A percentile compares a stretch with the other conserved stretches of the same genome.
These are phyloP conservation scores for Pythium sp. DNA, from an alignment of 352 stramenopile species.

Conservation along the genomic window DNA sequence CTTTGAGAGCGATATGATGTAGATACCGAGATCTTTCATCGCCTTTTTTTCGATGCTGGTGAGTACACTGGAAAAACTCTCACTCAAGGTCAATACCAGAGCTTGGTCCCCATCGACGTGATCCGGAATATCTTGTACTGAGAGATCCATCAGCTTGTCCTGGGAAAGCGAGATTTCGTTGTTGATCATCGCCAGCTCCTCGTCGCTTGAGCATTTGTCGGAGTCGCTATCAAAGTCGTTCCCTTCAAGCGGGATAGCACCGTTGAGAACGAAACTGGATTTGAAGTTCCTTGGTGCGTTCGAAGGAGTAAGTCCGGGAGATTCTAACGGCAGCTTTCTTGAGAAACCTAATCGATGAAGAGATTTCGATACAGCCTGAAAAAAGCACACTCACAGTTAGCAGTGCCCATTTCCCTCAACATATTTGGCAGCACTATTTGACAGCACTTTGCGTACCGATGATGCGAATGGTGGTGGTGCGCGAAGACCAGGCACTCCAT, in stretches of 20 bases:
- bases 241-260: constrained; percentile 4
- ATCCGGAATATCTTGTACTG: constrained; percentile 49
- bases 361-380: not conserved
- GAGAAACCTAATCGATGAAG: constrained; percentile 8
- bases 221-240: constrained; percentile 19
- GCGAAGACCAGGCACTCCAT: not conserved
- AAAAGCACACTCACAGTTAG: not conserved
- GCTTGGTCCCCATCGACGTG: constrained; percentile 14
- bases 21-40: constrained; percentile 50
- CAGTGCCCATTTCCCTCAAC: not conserved
- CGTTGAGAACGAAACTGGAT: constrained; percentile 7
- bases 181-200: constrained; percentile 54
- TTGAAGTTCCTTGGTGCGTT: not conserved
- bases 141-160: constrained; percentile 64
- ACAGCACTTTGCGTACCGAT: constrained; percentile 2
- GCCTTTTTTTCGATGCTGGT: constrained; percentile 37
- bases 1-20: constrained; percentile 34
- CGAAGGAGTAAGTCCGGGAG: constrained; percentile 6
- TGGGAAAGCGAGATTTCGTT: constrained; percentile 65
- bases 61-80: constrained; percentile 40
- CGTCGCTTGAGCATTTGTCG: constrained; percentile 46
- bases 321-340: constrained; percentile 12
- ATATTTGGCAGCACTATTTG: not conserved
- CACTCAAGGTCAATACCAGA: constrained; percentile 35
- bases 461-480: constrained; percentile 1